Conservation (phyloP, 495 filamentous ascomycete species). For the Aspergillus bridgeri region DNA sequence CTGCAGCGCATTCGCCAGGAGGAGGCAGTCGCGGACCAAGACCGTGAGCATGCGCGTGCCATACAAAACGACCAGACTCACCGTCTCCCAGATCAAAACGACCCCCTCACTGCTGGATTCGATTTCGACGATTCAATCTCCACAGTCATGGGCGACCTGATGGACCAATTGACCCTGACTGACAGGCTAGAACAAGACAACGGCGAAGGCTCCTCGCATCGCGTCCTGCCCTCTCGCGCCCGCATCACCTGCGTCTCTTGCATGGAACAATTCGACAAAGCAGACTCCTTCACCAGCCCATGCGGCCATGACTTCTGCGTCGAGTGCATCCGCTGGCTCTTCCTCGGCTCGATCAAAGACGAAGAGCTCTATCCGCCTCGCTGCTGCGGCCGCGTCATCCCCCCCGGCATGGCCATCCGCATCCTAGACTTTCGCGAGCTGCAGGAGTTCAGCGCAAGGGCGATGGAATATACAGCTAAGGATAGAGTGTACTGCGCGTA, state of each 20-base stretch:
- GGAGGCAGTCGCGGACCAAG: neutral
- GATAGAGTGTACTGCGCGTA: slow-evolving; percentile 20
- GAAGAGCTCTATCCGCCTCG: slow-evolving; percentile 24
- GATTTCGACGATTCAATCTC: neutral
- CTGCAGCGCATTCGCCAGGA: neutral
- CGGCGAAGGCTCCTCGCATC: neutral
- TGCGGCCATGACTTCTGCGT: slow-evolving; percentile 19
- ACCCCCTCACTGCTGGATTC: too few relatives aligned
- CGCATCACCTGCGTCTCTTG: slow-evolving; percentile 11
- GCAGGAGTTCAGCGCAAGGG: slow-evolving; percentile 10
- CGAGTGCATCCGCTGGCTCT: slow-evolving; percentile 13
- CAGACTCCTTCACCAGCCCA: neutral
- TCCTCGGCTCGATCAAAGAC: slow-evolving; percentile 18
- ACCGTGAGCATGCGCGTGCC: neutral
- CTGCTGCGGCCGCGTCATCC: slow-evolving; percentile 7
- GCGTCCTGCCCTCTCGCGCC: neutral
- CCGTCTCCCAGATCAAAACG: neutral
- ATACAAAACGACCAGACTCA: neutral
- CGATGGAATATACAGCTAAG: slow-evolving; percentile 16
- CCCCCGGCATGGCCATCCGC: slow-evolving; percentile 6
- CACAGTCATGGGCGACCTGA: neutral
- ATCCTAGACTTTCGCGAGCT: slow-evolving; percentile 15
- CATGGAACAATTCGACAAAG: neutral
- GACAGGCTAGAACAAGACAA: too few relatives aligned
- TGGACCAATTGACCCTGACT: neutral